Evolutionary conservation across 345 rosid species (phyloP), one percentile per base, ranked within the genome.

Genomic region (Corchorus capsularis): DNA sequence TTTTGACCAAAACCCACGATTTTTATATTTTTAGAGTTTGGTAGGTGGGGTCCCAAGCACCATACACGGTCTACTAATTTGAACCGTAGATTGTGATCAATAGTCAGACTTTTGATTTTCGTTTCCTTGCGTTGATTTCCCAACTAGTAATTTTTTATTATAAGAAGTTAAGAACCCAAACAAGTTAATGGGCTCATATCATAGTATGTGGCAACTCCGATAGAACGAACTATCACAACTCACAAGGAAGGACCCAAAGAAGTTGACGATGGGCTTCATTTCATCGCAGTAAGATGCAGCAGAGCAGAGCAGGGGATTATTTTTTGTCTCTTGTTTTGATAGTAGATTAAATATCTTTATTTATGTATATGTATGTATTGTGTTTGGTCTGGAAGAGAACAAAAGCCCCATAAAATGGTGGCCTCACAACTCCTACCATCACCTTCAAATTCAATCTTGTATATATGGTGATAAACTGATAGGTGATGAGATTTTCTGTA

Each of bases 401-500:
- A 57, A 60, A 72, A 43, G 0, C 10, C 45, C 54, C 55, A 61
- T 57, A 49, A 67, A 6, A 67, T 11, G 66, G 46, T 66, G 15
- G 66, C 79, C 79, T 67, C 65, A 76, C 47, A 66, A 32, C 15
- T 27, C 55, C 56, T 22, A 27, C 71, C 71, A 47, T 67, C 35
- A 15, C 0, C 39, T 39, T 46, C 55, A 12, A 34, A 19, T 39
- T 46, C 55, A 12, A 34, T 45, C 27, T 27, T 8, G 14, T 8
- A 57, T 63, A 10, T 10, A 35, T 69, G 60, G 45, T 8, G 55
- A 46, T 17, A 7, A n/a, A n/a, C n/a, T n/a, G n/a, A n/a, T n/a
- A n/a, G 69, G 12, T 17, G 43, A 63, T 54, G 32, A 34, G 69
- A 22, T 22, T 50, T 16, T 49, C n/a, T 67, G 61, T 39, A 50